Conservation (phyloP, 2,329 filamentous ascomycete genomes). For the Zalaria sp. region DNA sequence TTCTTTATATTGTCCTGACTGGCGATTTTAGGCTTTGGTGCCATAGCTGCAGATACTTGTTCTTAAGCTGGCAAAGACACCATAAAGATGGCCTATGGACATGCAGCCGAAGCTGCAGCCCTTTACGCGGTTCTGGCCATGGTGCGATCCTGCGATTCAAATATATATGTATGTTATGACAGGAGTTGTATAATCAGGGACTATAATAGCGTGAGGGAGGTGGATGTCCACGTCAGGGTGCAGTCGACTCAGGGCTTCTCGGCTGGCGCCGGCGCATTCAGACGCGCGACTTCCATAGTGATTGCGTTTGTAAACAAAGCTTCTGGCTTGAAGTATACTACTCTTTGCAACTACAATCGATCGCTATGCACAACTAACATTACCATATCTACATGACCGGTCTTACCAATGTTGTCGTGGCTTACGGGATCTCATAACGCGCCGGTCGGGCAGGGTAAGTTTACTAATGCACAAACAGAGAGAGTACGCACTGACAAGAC, state of each 20-base stretch:
- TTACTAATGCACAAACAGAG: too few relatives aligned
- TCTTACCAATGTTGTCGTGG: conserved; percentile 7
- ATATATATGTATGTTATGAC: too few relatives aligned
- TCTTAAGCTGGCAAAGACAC: conserved; percentile 2
- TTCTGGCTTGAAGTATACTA: not conserved
- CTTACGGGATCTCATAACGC: conserved; percentile 4
- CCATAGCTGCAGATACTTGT: conserved; percentile 24
- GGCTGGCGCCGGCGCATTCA: too few relatives aligned
- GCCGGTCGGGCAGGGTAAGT: conserved; percentile 1
- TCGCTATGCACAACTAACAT: too few relatives aligned
- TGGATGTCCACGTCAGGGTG: too few relatives aligned
- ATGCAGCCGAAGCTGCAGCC: conserved; percentile 33
- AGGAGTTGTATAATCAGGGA: too few relatives aligned
- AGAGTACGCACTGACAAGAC: not conserved
- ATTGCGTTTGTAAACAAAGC: too few relatives aligned
- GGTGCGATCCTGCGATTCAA: not conserved
- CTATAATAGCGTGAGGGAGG: too few relatives aligned
- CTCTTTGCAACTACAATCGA: too few relatives aligned
- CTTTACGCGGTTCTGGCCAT: conserved; percentile 22
- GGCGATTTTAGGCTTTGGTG: conserved; percentile 26
- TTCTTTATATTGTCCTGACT: conserved; percentile 6
- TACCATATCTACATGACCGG: too few relatives aligned
- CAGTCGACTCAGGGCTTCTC: too few relatives aligned
- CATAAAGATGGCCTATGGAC: conserved; percentile 12
- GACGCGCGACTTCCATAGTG: too few relatives aligned